A percentile compares a stretch with the other conserved stretches of the same genome.
Conservation (phyloP, 805 yeast genomes). For the Tetrapisispora pingtungensis region DNA sequence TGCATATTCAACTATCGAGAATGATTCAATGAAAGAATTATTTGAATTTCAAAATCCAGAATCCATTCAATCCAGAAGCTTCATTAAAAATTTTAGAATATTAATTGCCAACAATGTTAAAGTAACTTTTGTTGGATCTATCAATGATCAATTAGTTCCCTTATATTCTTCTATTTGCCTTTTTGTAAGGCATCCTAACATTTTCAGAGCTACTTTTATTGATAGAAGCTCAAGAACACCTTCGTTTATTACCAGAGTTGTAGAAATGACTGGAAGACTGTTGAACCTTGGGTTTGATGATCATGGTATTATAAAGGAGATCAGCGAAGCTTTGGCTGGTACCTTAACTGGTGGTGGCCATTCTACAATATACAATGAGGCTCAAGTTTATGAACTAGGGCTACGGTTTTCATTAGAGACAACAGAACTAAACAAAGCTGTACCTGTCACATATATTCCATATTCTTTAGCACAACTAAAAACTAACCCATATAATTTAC, state of each 20-base stretch:
- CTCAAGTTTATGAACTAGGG: slow-evolving; percentile 74
- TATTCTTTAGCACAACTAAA: slow-evolving; percentile 60
- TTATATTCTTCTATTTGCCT: slow-evolving; percentile 77
- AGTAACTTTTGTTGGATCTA: slow-evolving; percentile 73
- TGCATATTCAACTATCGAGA: slow-evolving; percentile 85
- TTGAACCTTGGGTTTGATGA: slow-evolving; percentile 74
- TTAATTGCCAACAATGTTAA: slow-evolving; percentile 65
- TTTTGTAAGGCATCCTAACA: slow-evolving; percentile 80
- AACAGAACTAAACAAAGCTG: slow-evolving; percentile 40
- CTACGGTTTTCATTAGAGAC: slow-evolving; percentile 68
- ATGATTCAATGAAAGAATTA: slow-evolving; percentile 73
- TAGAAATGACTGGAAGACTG: slow-evolving; percentile 61
- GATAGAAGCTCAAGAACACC: slow-evolving; percentile 79
- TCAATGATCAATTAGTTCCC: slow-evolving; percentile 92
- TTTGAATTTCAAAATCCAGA: slow-evolving; percentile 79
- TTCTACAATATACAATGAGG: slow-evolving; percentile 77
- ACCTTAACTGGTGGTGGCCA: slow-evolving; percentile 94
- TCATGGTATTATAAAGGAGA: slow-evolving; percentile 76
- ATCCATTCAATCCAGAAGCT: slow-evolving; percentile 60
- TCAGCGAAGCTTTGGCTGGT: slow-evolving; percentile 74
- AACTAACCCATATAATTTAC: slow-evolving; percentile 73
- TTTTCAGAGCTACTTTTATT: slow-evolving; percentile 79
- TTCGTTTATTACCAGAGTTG: slow-evolving; percentile 61
- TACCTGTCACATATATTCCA: slow-evolving; percentile 29
- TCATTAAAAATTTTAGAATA: slow-evolving; percentile 54